phyloP scores from a whole-genome alignment of 2,329 filamentous ascomycete genomes.

The Aspergillus jensenii region DNA sequence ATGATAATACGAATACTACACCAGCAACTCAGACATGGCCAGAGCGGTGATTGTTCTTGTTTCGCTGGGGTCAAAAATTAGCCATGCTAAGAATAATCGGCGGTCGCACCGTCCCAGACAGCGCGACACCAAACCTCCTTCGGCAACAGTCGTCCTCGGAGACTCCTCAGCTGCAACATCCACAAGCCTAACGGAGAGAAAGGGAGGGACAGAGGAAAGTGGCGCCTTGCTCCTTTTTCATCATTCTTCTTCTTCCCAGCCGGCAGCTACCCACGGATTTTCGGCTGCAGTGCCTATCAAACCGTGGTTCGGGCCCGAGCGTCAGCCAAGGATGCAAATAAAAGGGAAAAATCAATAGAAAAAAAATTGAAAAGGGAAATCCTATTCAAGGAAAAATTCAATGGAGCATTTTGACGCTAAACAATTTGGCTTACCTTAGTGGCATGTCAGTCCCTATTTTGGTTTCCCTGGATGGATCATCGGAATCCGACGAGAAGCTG shows the following conservation, averaged over 20 bases:
- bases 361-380: background rate
- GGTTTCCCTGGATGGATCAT: conserved; percentile 9
- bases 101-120: conserved; percentile 8
- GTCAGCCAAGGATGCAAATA: conserved; percentile 5
- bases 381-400: background rate
- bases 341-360: conserved; percentile 6
- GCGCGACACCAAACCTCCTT: background rate
- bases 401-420: conserved; percentile 12
- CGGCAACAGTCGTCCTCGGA: background rate
- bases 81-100: conserved; percentile 1
- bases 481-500: conserved; percentile 10
- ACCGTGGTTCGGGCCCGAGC: conserved; percentile 17
- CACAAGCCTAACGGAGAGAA: background rate
- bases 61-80: background rate
- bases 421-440: conserved; percentile 22
- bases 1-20: background rate
- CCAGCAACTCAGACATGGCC: background rate
- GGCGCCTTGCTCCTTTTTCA: background rate
- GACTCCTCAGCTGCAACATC: background rate
- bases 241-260: background rate
- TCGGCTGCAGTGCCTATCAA: conserved; percentile 8
- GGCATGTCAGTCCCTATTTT: conserved; percentile 23
- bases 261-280: background rate
- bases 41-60: conserved; percentile 1
- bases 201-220: background rate